A percentile compares a stretch with the other conserved stretches of the same genome.
These are phyloP conservation scores for Dioscorea alata DNA, from an alignment of 106 monocot species.

Conservation along the genomic window DNA sequence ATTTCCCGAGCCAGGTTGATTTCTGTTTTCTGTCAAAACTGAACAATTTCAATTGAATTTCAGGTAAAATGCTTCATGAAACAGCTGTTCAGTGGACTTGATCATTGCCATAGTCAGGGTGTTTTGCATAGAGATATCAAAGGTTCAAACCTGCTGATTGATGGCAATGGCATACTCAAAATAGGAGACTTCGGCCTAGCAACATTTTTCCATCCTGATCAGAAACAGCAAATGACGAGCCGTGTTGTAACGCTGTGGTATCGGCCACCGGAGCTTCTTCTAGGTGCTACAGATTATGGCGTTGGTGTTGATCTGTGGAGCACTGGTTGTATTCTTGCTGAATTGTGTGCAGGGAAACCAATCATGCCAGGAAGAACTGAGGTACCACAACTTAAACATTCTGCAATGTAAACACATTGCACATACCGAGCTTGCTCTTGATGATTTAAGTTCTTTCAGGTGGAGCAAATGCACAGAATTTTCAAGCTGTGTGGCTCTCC, in stretches of 20 bases:
- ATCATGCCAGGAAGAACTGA: conserved; percentile 79
- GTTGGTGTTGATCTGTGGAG: conserved; percentile 69
- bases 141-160: conserved; percentile 61
- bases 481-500: conserved; percentile 70
- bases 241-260: conserved; percentile 78
- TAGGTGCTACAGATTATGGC: conserved; percentile 60
- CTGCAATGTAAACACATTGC: too few relatives aligned
- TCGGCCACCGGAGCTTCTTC: conserved; percentile 63
- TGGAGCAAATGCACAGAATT: conserved; percentile 66
- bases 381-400: conserved; percentile 15
- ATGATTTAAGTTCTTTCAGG: conserved; percentile 17
- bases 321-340: conserved; percentile 68
- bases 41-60: conserved; percentile 5
- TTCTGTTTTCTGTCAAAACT: not conserved
- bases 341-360: conserved; percentile 58
- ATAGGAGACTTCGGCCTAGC: conserved; percentile 74
- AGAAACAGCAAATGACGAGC: conserved; percentile 56
- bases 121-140: conserved; percentile 74
- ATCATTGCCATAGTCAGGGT: conserved; percentile 60
- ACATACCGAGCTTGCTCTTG: not conserved
- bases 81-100: conserved; percentile 53
- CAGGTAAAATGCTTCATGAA: conserved; percentile 75
- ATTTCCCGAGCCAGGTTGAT: too few relatives aligned
- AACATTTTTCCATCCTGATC: conserved; percentile 52
- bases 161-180: conserved; percentile 54